Evolutionary conservation across 352 stramenopile species (phyloP).

Genomic region (Globisporangium splendens): DNA sequence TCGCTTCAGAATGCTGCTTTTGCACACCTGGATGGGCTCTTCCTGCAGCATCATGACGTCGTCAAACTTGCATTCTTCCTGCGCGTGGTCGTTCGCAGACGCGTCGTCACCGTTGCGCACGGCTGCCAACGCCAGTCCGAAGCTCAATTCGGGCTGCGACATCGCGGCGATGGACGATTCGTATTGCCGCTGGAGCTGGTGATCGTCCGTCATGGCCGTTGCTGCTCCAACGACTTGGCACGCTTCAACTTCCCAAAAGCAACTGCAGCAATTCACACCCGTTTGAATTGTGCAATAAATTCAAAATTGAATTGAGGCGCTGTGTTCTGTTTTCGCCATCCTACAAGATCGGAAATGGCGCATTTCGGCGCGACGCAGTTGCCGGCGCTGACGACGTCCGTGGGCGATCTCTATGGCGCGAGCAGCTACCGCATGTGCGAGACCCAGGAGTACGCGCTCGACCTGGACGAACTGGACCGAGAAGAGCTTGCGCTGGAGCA

Average conservation of each 20-base stretch:
- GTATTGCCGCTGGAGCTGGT: conserved; percentile 12
- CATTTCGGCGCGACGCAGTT: conserved; percentile 14
- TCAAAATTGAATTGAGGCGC: not conserved
- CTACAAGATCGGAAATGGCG: not conserved
- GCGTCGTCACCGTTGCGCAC: conserved; percentile 15
- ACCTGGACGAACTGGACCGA: conserved; percentile 52
- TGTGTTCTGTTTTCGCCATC: not conserved
- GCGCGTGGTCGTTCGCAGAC: not conserved
- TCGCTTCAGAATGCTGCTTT: no score
- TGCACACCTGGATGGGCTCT: conserved; percentile 36
- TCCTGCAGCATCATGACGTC: conserved; percentile 56
- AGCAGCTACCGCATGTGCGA: conserved; percentile 46
- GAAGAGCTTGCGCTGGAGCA: conserved; percentile 53
- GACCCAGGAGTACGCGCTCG: conserved; percentile 34
- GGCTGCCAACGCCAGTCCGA: conserved; percentile 20
- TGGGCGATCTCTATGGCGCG: conserved; percentile 60
- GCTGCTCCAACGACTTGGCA: not conserved
- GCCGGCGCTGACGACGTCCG: conserved; percentile 36
- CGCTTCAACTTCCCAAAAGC: not conserved
- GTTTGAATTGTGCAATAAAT: not conserved
- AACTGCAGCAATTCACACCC: conserved; percentile 6
- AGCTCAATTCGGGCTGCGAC: conserved; percentile 23
- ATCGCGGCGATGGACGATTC: conserved; percentile 7
- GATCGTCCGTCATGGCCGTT: conserved; percentile 2
- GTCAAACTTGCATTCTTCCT: conserved; percentile 55